Conservation (phyloP, 768 basidiomycete species). For the Leccinellum albellum region DNA sequence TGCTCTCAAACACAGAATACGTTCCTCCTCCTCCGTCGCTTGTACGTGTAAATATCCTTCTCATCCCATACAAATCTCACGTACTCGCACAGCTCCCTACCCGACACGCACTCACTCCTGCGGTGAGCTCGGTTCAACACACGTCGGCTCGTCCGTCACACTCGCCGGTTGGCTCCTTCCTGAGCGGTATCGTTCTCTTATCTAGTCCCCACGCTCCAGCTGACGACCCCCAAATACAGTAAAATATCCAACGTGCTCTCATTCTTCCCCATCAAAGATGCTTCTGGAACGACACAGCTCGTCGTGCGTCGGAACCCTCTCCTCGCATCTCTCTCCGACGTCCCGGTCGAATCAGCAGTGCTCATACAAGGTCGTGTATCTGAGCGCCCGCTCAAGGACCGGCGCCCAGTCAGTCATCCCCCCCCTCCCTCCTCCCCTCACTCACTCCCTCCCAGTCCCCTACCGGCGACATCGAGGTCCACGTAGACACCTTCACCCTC, state of each 20-base stretch:
- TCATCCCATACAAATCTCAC: background rate
- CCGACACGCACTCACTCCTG: slow-evolving; percentile 61
- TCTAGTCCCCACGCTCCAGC: slow-evolving; percentile 27
- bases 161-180: slow-evolving; percentile 81
- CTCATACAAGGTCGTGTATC: slow-evolving; percentile 72
- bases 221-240: slow-evolving; percentile 45
- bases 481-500: slow-evolving; percentile 62
- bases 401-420: slow-evolving; percentile 50
- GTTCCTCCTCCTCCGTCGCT: background rate
- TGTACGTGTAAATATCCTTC: background rate
- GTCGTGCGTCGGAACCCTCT: slow-evolving; percentile 49
- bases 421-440: slow-evolving; percentile 1
- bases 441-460: slow-evolving; percentile 40
- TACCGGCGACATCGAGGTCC: slow-evolving; percentile 78
- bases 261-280: slow-evolving; percentile 85
- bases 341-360: slow-evolving; percentile 78
- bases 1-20: no score
- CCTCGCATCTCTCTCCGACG: slow-evolving; percentile 47
- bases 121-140: slow-evolving; percentile 47
- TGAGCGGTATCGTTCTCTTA: slow-evolving; percentile 58
- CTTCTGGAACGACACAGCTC: slow-evolving; percentile 75
- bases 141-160: slow-evolving; percentile 58
- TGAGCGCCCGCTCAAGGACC: slow-evolving; percentile 57
- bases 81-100: slow-evolving; percentile 48
- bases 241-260: slow-evolving; percentile 66